phyloP scores from a whole-genome alignment of 2,329 filamentous ascomycete genomes.

The Blastomyces gilchristii region DNA sequence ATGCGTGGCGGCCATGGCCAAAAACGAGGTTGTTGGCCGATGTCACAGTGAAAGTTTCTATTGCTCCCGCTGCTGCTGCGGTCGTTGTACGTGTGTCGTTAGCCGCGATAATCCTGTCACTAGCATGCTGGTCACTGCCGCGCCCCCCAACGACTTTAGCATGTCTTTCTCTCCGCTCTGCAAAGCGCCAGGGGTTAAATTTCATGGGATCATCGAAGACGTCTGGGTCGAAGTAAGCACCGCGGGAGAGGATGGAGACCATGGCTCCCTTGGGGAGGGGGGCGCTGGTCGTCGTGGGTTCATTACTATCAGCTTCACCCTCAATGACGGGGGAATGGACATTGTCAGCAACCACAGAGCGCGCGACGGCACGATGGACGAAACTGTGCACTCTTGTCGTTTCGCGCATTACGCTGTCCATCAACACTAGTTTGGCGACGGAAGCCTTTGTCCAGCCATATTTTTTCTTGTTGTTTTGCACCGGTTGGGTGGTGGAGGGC shows the following conservation, averaged over 20 bases:
- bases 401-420: conserved; percentile 38
- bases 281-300: background rate
- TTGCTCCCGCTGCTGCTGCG: background rate
- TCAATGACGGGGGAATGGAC: background rate
- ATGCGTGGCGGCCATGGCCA: background rate
- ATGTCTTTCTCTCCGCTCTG: background rate
- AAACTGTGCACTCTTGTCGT: conserved; percentile 33
- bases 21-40: background rate
- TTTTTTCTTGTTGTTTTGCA: conserved; percentile 13
- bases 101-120: background rate
- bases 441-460: conserved; percentile 34
- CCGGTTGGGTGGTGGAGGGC: background rate
- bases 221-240: background rate
- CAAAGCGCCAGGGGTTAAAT: conserved; percentile 3
- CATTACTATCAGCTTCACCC: background rate
- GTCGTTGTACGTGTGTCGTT: background rate
- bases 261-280: conserved; percentile 3
- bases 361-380: conserved; percentile 19
- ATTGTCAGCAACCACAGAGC: conserved; percentile 19
- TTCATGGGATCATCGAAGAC: background rate
- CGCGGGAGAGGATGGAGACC: background rate
- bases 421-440: conserved; percentile 29
- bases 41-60: background rate
- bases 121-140: background rate
- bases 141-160: background rate